These are phyloP conservation scores for Paracoccidioides brasiliensis DNA, from an alignment of 2,329 filamentous ascomycete species.

Conservation along the genomic window DNA sequence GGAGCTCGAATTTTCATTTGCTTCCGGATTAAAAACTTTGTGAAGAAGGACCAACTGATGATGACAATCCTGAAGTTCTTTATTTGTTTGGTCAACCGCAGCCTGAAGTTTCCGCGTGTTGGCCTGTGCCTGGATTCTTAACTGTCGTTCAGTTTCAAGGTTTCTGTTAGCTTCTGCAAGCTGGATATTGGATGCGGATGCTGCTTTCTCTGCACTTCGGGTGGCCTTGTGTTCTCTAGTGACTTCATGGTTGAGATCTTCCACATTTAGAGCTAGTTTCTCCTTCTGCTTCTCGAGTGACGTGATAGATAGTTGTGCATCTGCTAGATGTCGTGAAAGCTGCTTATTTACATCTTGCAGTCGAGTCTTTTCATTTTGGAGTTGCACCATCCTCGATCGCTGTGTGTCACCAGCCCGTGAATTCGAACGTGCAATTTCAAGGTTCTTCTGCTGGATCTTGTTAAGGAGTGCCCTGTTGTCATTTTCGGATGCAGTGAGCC, in stretches of 20 bases:
- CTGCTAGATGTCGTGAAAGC: constrained; percentile 71
- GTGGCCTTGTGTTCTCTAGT: constrained; percentile 79
- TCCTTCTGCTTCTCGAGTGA: constrained; percentile 89
- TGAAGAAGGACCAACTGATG: constrained; percentile 69
- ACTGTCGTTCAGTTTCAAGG: constrained; percentile 77
- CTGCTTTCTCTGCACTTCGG: constrained; percentile 77
- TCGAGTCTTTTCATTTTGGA: constrained; percentile 73
- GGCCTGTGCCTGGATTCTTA: constrained; percentile 71
- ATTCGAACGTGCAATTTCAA: constrained; percentile 84
- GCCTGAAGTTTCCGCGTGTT: constrained; percentile 71
- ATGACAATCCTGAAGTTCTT: constrained; percentile 68
- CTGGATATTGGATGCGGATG: constrained; percentile 66
- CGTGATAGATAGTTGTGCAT: constrained; percentile 68
- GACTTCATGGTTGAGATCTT: constrained; percentile 87
- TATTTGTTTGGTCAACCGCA: constrained; percentile 64
- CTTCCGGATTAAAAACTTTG: constrained; percentile 71
- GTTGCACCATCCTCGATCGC: constrained; percentile 57
- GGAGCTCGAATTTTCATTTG: constrained; percentile 49
- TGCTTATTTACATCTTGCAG: constrained; percentile 71
- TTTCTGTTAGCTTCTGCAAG: constrained; percentile 80
- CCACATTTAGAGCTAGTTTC: constrained; percentile 73
- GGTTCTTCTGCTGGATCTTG: constrained; percentile 92
- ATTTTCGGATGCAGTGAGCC: constrained; percentile 83
- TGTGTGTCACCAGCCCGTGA: constrained; percentile 77
- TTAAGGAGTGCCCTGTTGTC: constrained; percentile 92